These are phyloP conservation scores for Plasmopara halstedii DNA, from an alignment of 352 stramenopile genomes.

Conservation along the genomic window DNA sequence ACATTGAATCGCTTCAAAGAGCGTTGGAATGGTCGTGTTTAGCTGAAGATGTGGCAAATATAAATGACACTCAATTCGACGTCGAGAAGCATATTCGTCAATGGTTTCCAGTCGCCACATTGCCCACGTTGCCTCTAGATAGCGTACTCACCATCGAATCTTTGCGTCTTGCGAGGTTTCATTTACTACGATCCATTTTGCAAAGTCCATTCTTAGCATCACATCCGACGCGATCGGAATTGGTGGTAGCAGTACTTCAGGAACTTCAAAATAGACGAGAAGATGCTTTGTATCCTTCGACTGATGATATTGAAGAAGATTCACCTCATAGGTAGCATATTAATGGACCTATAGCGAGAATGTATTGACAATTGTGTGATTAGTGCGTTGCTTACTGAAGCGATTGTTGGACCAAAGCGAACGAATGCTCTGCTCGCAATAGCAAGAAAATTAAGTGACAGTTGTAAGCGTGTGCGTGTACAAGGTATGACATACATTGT, in stretches of 20 bases:
- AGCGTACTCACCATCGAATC: constrained; percentile 6
- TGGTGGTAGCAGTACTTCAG: constrained; percentile 25
- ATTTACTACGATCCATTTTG: constrained; percentile 37
- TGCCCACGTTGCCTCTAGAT: constrained; percentile 28
- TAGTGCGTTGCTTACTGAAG: constrained; percentile 26
- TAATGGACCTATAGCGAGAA: no score
- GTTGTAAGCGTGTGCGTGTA: constrained; percentile 24
- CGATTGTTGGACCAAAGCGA: constrained; percentile 11
- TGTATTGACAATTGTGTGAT: not conserved
- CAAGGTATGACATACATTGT: constrained; percentile 17
- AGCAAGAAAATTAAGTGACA: constrained; percentile 24
- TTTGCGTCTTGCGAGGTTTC: constrained; percentile 17
- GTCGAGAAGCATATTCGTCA: constrained; percentile 18
- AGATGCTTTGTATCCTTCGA: constrained; percentile 1
- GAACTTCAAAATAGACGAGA: constrained; percentile 13
- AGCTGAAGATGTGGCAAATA: constrained; percentile 23
- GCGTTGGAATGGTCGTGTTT: constrained; percentile 32
- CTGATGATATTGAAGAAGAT: constrained; percentile 8
- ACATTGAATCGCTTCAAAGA: constrained; percentile 35
- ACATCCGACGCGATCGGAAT: constrained; percentile 35
- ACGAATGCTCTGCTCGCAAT: constrained; percentile 22
- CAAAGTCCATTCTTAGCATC: constrained; percentile 43
- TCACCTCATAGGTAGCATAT: constrained; percentile 10
- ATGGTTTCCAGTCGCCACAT: constrained; percentile 28
- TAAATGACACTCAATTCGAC: constrained; percentile 6